Evolutionary conservation across 331 rosid species (phyloP).

Genomic region (Acacia pycnantha): DNA sequence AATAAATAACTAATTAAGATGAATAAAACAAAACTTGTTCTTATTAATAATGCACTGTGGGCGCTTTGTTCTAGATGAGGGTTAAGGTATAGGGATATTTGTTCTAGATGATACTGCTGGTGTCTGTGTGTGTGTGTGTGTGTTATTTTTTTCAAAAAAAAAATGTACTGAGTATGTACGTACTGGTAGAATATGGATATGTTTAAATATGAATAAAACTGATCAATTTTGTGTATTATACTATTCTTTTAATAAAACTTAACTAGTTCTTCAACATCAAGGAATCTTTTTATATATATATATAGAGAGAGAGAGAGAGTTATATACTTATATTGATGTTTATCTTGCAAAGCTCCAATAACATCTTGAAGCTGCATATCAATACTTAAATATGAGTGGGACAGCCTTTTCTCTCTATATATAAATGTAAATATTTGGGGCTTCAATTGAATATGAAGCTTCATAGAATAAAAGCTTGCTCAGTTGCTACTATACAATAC

Average conservation of each 20-base stretch:
- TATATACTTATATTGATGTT: neutral
- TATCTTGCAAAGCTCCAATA: neutral
- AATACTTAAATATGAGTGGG: neutral
- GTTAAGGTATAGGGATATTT: neutral
- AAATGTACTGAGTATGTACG: neutral
- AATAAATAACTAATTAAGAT: constrained; percentile 22
- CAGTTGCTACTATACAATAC: neutral
- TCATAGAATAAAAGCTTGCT: neutral
- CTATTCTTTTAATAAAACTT: neutral
- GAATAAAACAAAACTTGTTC: constrained; percentile 31
- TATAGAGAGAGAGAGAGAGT: no score
- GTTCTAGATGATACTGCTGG: neutral
- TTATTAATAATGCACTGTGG: constrained; percentile 16
- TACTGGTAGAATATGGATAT: neutral
- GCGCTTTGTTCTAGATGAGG: neutral
- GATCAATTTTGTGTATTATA: neutral
- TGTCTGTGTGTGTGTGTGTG: neutral
- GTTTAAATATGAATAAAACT: neutral
- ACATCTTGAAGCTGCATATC: neutral
- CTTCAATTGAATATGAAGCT: neutral
- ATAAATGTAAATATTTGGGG: neutral
- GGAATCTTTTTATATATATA: neutral
- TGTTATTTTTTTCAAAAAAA: neutral
- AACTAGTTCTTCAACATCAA: neutral
- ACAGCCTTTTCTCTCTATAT: neutral